These are phyloP conservation scores for Botrytis byssoidea DNA, from an alignment of 2,329 filamentous ascomycete species.

Conservation along the genomic window DNA sequence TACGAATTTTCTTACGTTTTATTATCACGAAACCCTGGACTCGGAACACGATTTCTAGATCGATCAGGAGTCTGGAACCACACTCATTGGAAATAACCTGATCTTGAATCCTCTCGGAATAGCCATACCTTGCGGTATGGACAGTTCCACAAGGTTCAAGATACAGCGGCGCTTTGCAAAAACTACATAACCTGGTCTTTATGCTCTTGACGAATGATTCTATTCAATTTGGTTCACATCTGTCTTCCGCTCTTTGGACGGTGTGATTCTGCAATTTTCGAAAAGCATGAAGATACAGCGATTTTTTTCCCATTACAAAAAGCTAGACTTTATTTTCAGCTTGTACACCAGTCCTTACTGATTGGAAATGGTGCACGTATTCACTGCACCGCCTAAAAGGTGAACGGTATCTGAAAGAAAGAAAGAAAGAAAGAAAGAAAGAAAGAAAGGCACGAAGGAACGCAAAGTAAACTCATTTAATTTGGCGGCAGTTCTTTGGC, in stretches of 20 bases:
- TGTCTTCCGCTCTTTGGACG: neutral
- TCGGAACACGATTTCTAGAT: neutral
- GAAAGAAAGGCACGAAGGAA: no score
- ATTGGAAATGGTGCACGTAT: neutral
- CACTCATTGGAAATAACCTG: constrained; percentile 5
- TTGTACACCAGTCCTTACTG: constrained; percentile 3
- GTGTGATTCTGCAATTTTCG: neutral
- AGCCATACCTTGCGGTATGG: neutral
- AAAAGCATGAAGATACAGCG: neutral
- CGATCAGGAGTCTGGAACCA: neutral
- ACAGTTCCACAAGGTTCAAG: neutral
- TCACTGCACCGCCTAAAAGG: neutral
- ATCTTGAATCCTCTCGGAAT: neutral
- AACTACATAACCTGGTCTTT: neutral
- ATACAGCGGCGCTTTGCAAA: neutral
- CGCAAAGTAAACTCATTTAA: neutral
- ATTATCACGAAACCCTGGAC: neutral
- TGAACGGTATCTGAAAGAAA: neutral
- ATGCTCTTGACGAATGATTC: neutral
- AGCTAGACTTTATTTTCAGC: neutral
- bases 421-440: neutral
- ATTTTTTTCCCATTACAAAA: neutral
- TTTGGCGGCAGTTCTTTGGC: neutral
- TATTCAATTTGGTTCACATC: neutral
- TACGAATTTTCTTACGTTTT: neutral